Evolutionary conservation across 2,329 filamentous ascomycete species (phyloP).

Genomic region (Cryoendolithus antarcticus): DNA sequence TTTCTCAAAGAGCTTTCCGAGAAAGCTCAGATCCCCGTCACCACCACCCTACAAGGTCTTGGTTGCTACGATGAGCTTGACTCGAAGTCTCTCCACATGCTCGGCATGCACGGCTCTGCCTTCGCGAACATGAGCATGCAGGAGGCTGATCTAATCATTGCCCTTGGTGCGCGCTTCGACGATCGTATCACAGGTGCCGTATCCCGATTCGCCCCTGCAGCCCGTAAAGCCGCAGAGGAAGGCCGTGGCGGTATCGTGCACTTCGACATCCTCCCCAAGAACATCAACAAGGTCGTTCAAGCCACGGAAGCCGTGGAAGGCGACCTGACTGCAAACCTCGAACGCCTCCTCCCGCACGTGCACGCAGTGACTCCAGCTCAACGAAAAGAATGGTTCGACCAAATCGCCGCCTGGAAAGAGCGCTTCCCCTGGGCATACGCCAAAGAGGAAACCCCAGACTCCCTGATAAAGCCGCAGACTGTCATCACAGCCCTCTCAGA

Average conservation of each 20-base stretch:
- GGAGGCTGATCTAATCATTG: constrained; percentile 89
- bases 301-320: constrained; percentile 92
- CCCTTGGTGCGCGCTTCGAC: constrained; percentile 86
- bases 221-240: constrained; percentile 72
- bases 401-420: constrained; percentile 84
- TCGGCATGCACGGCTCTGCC: constrained; percentile 94
- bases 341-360: constrained; percentile 60
- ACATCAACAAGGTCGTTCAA: constrained; percentile 99
- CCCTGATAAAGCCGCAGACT: constrained; percentile 86
- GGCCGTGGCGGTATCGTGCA: constrained; percentile 88
- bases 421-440: constrained; percentile 85
- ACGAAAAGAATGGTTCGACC: constrained; percentile 73
- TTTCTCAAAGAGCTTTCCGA: constrained; percentile 78
- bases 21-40: constrained; percentile 84
- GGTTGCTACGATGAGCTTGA: constrained; percentile 89
- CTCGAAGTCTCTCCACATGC: constrained; percentile 91
- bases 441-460: constrained; percentile 54
- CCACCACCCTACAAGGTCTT: constrained; percentile 86
- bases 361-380: constrained; percentile 48
- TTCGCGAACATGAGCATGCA: constrained; percentile 99
- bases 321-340: constrained; percentile 72
- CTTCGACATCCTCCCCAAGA: constrained; percentile 98
- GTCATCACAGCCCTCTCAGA: constrained; percentile 84
- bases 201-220: constrained; percentile 76
- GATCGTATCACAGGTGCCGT: constrained; percentile 82